phyloP scores from a whole-genome alignment of 2,329 filamentous ascomycete genomes.

The Trichoderma polysporum region DNA sequence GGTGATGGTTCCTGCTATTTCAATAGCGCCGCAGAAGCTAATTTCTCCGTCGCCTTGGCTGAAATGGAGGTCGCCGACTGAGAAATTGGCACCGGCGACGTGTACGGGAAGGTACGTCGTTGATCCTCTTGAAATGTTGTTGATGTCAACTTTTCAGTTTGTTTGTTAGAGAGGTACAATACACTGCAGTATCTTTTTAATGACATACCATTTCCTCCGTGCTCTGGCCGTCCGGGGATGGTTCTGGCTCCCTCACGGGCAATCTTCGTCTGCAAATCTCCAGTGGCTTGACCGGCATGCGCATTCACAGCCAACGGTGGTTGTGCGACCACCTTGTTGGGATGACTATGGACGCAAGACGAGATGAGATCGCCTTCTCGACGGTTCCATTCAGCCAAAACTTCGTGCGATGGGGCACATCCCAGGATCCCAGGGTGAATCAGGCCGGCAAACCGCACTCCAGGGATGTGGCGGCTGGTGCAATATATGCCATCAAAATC shows the following conservation, averaged over 20 bases:
- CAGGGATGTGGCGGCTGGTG: slow-evolving; percentile 80
- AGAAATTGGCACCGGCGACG: slow-evolving; percentile 83
- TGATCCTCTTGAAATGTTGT: slow-evolving; percentile 75
- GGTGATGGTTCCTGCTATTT: slow-evolving; percentile 91
- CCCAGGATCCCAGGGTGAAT: slow-evolving; percentile 92
- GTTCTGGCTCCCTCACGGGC: slow-evolving; percentile 79
- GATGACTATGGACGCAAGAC: slow-evolving; percentile 54
- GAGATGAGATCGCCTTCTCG: slow-evolving; percentile 79
- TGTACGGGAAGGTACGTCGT: slow-evolving; percentile 89
- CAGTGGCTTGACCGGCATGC: slow-evolving; percentile 67
- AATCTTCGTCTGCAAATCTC: slow-evolving; percentile 62
- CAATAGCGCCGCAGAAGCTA: slow-evolving; percentile 84
- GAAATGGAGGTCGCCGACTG: slow-evolving; percentile 85
- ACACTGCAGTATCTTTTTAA: background rate
- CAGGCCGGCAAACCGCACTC: slow-evolving; percentile 82
- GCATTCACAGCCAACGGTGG: slow-evolving; percentile 70
- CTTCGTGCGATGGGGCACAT: slow-evolving; percentile 76
- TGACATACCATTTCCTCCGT: slow-evolving; percentile 68
- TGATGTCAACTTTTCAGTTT: slow-evolving; percentile 67
- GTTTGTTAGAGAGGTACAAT: background rate
- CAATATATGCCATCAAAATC: slow-evolving; percentile 65
- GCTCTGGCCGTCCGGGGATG: slow-evolving; percentile 79
- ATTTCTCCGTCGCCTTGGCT: slow-evolving; percentile 85
- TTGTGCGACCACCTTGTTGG: slow-evolving; percentile 68
- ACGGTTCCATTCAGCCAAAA: slow-evolving; percentile 79